Evolutionary conservation across 2,329 filamentous ascomycete species (phyloP).

Genomic region (Coniella lustricola): DNA sequence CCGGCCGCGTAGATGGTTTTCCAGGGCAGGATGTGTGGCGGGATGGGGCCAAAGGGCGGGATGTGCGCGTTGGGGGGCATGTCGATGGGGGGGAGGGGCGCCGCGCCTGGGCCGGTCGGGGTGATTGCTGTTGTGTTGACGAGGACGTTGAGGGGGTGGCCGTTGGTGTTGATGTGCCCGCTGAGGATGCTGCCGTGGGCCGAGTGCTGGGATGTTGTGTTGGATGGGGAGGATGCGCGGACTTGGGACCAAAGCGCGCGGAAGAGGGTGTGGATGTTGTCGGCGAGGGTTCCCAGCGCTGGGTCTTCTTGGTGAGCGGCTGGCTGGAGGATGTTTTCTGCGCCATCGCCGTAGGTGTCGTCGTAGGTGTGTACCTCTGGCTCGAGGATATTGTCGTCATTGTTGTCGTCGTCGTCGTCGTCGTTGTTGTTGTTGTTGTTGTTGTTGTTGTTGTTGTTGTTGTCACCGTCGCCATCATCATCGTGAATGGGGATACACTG

Average conservation of each 20-base stretch:
- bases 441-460: neutral
- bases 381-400: no score
- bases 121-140: constrained; percentile 30
- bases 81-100: constrained; percentile 38
- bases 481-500: constrained; percentile 18
- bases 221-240: constrained; percentile 16
- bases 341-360: neutral
- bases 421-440: no score
- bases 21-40: constrained; percentile 53
- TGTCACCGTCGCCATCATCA: neutral
- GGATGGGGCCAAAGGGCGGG: constrained; percentile 28
- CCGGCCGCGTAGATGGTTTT: constrained; percentile 63
- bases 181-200: neutral
- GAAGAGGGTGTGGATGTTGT: constrained; percentile 12
- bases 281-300: constrained; percentile 5
- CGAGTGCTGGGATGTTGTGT: constrained; percentile 13
- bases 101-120: constrained; percentile 39
- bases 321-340: neutral
- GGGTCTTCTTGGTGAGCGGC: neutral
- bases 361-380: no score
- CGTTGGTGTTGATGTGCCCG: constrained; percentile 1
- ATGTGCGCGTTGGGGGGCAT: constrained; percentile 28
- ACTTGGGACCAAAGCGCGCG: constrained; percentile 27
- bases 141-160: constrained; percentile 25
- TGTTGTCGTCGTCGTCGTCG: no score